A percentile compares a stretch with the other conserved stretches of the same genome.
phyloP scores from a whole-genome alignment of 768 basidiomycete species.

The Calocybe cyanea region DNA sequence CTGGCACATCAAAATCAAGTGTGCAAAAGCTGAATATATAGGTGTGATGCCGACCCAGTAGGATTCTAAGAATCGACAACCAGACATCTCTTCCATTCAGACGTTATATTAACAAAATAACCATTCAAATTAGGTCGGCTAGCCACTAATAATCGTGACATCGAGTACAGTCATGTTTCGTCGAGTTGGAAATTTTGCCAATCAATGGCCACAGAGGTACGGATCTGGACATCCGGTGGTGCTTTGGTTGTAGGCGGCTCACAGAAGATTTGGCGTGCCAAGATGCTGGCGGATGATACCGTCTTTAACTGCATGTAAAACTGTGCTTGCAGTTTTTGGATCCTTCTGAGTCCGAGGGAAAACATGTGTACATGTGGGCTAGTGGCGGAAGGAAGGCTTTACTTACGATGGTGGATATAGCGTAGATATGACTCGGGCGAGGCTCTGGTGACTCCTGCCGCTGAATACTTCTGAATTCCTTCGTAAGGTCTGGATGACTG shows the following conservation, averaged over 20 bases:
- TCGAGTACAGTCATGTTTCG: too few relatives aligned
- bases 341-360: conserved; percentile 39
- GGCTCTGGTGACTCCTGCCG: conserved; percentile 46
- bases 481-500: conserved; percentile 33
- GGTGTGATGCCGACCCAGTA: too few relatives aligned
- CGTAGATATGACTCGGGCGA: conserved; percentile 52
- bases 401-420: conserved; percentile 57
- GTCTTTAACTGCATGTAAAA: conserved; percentile 49
- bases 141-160: too few relatives aligned
- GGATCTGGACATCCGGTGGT: too few relatives aligned
- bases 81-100: too few relatives aligned
- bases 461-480: conserved; percentile 49
- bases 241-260: conserved; percentile 1
- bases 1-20: too few relatives aligned
- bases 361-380: neutral
- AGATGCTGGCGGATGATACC: conserved; percentile 52
- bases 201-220: too few relatives aligned
- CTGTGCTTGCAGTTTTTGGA: conserved; percentile 50
- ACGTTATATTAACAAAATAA: too few relatives aligned
- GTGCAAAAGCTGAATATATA: too few relatives aligned
- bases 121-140: too few relatives aligned
- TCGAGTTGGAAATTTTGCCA: too few relatives aligned
- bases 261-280: conserved; percentile 34
- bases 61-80: too few relatives aligned
- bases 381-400: neutral